These are phyloP conservation scores for Zymoseptoria pseudotritici DNA, from an alignment of 2,329 filamentous ascomycete species.

Conservation along the genomic window DNA sequence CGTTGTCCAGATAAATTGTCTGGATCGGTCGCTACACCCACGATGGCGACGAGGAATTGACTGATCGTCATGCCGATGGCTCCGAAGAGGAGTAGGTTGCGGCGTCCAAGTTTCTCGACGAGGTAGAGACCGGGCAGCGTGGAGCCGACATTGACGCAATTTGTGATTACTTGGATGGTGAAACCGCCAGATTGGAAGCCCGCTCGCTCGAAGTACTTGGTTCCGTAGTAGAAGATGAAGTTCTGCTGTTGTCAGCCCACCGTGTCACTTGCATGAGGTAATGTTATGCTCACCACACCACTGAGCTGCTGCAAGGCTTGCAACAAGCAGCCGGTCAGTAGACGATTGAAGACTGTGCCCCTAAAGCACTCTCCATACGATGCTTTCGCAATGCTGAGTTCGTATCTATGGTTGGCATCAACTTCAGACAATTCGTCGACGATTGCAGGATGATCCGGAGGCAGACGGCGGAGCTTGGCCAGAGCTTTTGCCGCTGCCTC, in stretches of 20 bases:
- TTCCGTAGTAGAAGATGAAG: constrained; percentile 61
- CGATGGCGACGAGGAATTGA: constrained; percentile 44
- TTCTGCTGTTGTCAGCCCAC: background rate
- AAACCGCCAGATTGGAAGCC: constrained; percentile 16
- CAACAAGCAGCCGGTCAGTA: constrained; percentile 63
- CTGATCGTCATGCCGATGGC: constrained; percentile 61
- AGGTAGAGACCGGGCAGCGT: constrained; percentile 56
- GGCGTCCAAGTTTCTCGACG: constrained; percentile 66
- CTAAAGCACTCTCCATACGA: constrained; percentile 59
- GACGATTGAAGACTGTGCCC: constrained; percentile 57
- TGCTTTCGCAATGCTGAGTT: constrained; percentile 54
- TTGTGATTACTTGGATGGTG: constrained; percentile 15
- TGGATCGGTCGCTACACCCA: constrained; percentile 29
- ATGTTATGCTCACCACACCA: constrained; percentile 28
- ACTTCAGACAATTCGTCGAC: constrained; percentile 69
- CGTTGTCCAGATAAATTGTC: constrained; percentile 16
- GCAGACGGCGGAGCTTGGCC: constrained; percentile 62
- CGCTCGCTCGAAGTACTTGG: constrained; percentile 55
- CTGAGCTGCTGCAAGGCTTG: constrained; percentile 75
- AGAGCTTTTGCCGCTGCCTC: constrained; percentile 23
- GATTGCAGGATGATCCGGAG: constrained; percentile 54
- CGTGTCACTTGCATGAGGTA: background rate
- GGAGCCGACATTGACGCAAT: constrained; percentile 67
- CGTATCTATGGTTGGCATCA: constrained; percentile 80
- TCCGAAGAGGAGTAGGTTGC: constrained; percentile 64